These are phyloP conservation scores for Cercospora sojina DNA, from an alignment of 2,329 filamentous ascomycete species.

Conservation along the genomic window DNA sequence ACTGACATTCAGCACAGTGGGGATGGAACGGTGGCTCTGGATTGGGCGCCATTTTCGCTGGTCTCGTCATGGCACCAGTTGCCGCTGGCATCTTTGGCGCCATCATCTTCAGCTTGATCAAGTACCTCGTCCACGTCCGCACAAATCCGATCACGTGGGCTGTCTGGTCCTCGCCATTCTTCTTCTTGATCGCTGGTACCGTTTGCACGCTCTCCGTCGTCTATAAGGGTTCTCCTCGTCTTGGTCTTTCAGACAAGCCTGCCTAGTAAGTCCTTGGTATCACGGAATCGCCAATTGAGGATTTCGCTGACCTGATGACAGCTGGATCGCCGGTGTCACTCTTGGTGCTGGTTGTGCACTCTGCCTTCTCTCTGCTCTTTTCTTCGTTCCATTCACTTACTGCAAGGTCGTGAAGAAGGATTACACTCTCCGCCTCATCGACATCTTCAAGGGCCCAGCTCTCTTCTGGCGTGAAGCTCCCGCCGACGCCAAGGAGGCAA, in stretches of 20 bases:
- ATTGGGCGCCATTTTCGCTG: constrained; percentile 43
- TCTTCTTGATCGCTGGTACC: constrained; percentile 46
- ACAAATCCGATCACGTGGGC: constrained; percentile 50
- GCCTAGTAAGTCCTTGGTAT: constrained; percentile 20
- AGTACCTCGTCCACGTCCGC: constrained; percentile 50
- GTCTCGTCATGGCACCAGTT: constrained; percentile 51
- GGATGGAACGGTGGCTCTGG: constrained; percentile 39
- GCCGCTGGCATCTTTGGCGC: constrained; percentile 49
- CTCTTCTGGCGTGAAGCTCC: constrained; percentile 29
- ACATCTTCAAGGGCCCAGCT: constrained; percentile 51
- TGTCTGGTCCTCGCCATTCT: constrained; percentile 50
- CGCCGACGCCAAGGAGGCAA: constrained; percentile 31
- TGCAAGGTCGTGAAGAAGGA: constrained; percentile 60
- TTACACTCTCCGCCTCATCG: constrained; percentile 58
- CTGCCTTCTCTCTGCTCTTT: constrained; percentile 51
- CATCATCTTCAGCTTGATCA: constrained; percentile 49
- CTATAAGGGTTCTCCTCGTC: constrained; percentile 47
- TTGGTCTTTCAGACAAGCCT: constrained; percentile 49
- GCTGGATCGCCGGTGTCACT: constrained; percentile 55
- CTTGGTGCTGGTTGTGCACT: constrained; percentile 55
- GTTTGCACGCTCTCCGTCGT: constrained; percentile 58
- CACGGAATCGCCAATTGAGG: neutral
- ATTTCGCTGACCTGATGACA: constrained; percentile 43
- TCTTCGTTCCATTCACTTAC: constrained; percentile 61
- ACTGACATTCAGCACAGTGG: constrained; percentile 49